phyloP scores from a whole-genome alignment of 2,329 filamentous ascomycete genomes.

The Lizonia empirigonia region DNA sequence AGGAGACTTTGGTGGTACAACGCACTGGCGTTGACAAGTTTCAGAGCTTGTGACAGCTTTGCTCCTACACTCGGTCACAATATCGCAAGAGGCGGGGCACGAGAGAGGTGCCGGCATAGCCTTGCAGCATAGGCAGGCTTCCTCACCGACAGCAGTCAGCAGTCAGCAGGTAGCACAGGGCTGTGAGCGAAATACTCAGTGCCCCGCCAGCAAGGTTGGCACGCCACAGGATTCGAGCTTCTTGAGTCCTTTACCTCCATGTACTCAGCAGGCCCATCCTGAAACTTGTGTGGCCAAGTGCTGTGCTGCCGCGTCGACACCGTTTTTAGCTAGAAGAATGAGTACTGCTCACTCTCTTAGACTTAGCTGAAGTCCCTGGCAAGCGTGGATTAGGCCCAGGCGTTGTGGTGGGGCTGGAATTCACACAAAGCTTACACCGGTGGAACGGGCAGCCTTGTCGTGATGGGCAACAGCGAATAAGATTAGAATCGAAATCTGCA shows the following conservation, averaged over 20 bases:
- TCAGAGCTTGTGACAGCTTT: not conserved
- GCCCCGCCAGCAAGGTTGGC: not conserved
- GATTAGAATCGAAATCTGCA: slow-evolving; percentile 1
- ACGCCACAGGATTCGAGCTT: not conserved
- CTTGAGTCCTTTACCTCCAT: not conserved
- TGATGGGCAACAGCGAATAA: not conserved
- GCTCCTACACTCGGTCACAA: not conserved
- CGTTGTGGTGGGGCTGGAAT: not conserved
- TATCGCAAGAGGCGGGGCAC: not conserved
- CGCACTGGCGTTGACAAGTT: not conserved
- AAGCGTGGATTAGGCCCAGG: not conserved
- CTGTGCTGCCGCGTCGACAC: not conserved
- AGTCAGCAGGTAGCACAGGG: not conserved
- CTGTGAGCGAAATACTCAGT: not conserved
- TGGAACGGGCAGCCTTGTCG: slow-evolving; percentile 14
- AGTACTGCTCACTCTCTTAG: not conserved
- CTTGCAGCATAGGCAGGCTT: not conserved
- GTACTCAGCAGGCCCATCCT: not conserved
- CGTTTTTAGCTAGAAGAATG: not conserved
- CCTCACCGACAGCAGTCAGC: not conserved
- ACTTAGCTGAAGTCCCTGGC: not conserved
- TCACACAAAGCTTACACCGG: not conserved
- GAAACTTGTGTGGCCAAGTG: not conserved
- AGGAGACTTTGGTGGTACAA: not conserved
- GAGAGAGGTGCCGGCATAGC: not conserved